Percentiles rank a stretch among this genome's conserved stretches.
These are phyloP conservation scores for Coprinellus aureogranulatus DNA, from an alignment of 768 basidiomycete species.

Conservation along the genomic window DNA sequence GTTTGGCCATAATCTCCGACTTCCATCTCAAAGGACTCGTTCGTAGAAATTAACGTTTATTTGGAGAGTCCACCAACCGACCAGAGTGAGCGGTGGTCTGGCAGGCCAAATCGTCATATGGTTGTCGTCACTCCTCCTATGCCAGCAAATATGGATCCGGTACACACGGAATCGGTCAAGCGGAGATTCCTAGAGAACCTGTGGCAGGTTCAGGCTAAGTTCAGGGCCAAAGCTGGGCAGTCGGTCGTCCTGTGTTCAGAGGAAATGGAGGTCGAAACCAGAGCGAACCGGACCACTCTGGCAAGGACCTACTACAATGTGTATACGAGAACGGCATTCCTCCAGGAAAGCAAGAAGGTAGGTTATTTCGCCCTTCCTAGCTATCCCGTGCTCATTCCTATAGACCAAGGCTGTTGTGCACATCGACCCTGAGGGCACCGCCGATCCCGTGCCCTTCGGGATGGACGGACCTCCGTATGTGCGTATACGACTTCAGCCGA, in stretches of 20 bases:
- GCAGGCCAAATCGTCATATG: constrained; percentile 78
- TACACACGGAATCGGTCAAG: constrained; percentile 65
- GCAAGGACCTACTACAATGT: constrained; percentile 89
- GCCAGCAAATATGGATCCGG: constrained; percentile 63
- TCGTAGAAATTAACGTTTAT: constrained; percentile 80
- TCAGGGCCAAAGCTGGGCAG: constrained; percentile 69
- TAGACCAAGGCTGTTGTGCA: constrained; percentile 89
- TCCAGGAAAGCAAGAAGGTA: constrained; percentile 80
- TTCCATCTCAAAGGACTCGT: no score
- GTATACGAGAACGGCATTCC: constrained; percentile 77
- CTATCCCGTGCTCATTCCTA: not conserved
- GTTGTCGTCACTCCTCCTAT: constrained; percentile 76
- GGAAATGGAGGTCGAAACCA: constrained; percentile 73
- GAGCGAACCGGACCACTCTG: constrained; percentile 55
- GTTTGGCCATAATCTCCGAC: constrained; percentile 8
- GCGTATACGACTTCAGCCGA: constrained; percentile 77
- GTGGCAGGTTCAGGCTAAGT: constrained; percentile 84
- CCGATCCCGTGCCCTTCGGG: constrained; percentile 78
- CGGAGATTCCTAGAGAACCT: constrained; percentile 83
- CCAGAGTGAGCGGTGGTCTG: constrained; percentile 83
- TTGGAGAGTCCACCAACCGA: constrained; percentile 81
- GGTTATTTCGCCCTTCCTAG: constrained; percentile 11
- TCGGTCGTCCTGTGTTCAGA: constrained; percentile 70
- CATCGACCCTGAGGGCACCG: constrained; percentile 72
- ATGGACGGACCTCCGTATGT: constrained; percentile 69